Base-by-base conservation (phyloP, 2,329 filamentous ascomycete species). In the Aspergillus neoniger region DNA sequence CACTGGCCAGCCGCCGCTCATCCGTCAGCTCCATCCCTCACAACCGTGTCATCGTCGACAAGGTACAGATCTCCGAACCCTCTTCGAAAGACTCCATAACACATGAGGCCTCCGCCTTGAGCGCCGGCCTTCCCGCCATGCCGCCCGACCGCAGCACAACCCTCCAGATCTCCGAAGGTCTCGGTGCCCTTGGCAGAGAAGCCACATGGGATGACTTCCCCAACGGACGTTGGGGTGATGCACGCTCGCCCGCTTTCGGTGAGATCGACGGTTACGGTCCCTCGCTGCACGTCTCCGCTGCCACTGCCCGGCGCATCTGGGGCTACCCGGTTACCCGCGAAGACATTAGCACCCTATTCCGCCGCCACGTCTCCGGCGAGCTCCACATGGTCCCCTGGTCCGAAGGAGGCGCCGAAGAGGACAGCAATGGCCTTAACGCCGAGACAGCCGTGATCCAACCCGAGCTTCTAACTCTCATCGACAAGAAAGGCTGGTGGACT, bases 161-260 rank as follows among this genome's bases (percentile, higher is more conserved):
- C 0, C 84, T 98, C 9, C 92, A 93, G 28, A 97, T 97, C 60
- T 96, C 93, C 0, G 94, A 98, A 79, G 94, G 95, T 5, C 90
- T 96, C 71, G 95, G 94, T 23, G 85, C 90, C 3, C 82, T 97
- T 6, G 95, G 94, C 10, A 86, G 95, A 53, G 94, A 98, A 81
- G 95, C 95, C 36, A 99, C 95, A 0, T 99, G 95, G 95, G 95
- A 99, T 71, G 95, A 99, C 70, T 99, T 92, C 76, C 94, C 94
- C 64, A 98, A 98, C 80, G 95, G 94, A 28, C 87, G 94, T 58
- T 98, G 94, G 88, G 94, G 94, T 73, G 94, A 97, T 71, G 91
- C 93, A 4, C 86, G 94, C 55, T 96, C 92, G 2, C 92, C 92
- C 1, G 94, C 94, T 0, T 98, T 96, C 73, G 94, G 94, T 70